Base-by-base conservation (phyloP, 352 stramenopile genomes). In the Phytophthora cactorum region DNA sequence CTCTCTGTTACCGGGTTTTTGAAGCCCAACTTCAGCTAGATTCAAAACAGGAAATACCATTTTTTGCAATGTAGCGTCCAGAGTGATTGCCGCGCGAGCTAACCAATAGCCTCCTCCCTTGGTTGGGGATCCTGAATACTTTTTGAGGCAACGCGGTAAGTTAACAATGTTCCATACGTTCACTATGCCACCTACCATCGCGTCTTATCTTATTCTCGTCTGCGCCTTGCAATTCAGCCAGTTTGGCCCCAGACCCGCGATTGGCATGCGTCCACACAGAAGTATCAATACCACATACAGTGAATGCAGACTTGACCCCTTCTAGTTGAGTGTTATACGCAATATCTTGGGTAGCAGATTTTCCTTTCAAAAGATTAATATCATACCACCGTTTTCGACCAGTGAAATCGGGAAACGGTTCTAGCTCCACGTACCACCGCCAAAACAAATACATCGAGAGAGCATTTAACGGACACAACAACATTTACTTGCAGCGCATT, bases 281-380 rank as follows among this genome's bases (percentile, higher is more conserved):
- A 6, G 43, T 46, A 10, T 62, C 54, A 2, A 62, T 62, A 3
- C 54, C 43, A 27, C 43, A 53, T 8, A 43, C 54, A 1, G 7
- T 22, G 46, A 52, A 61, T 3, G 43, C 54, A 2, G 29, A n/a
- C 8, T 62, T 62, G 15, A 62, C 14, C 0, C 54, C 28, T 10
- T 25, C 44, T 17, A 62, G 29, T n/a, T 62, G 54, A 1, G 54
- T 62, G 41, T 62, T 62, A 27, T 60, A 60, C 3, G 27, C 15
- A 22, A 60, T 52, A 12, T 60, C 53, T 43, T 17, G n/a, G 1
- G 5, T 2, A 22, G 22, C 22, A 22, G 22, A 52, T 34, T 25
- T 8, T 14, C 38, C 39, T 5, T 52, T 60, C 14, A 52, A 17
- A 1, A 52, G 39, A 43, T 25, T 39, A 14, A 60, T 41, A 25